These are phyloP conservation scores for Aurantiochytrium sp. DNA, from an alignment of 108 stramenopile genomes.

Conservation along the genomic window DNA sequence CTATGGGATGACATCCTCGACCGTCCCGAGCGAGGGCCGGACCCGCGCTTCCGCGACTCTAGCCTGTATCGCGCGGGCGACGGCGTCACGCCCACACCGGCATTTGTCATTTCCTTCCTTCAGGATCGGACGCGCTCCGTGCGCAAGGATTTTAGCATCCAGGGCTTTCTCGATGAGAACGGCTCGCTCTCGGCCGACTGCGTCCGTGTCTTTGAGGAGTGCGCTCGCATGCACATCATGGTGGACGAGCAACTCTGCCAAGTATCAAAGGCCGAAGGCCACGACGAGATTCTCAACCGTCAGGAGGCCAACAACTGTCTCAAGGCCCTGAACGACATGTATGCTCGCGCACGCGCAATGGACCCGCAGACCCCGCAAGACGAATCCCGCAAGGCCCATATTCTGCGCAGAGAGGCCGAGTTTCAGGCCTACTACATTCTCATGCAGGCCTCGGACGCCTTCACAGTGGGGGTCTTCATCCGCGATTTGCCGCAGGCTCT, in stretches of 20 bases:
- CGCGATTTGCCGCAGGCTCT: background rate
- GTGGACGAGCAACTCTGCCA: background rate
- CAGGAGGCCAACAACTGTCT: background rate
- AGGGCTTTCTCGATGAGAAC: conserved; percentile 5
- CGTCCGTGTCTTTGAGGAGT: background rate
- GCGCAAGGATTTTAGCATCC: conserved; percentile 1
- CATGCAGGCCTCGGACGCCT: background rate
- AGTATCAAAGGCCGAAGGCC: background rate
- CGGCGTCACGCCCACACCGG: background rate
- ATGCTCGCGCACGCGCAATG: background rate
- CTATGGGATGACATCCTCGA: conserved; percentile 13
- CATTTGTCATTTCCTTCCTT: background rate
- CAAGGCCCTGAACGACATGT: background rate
- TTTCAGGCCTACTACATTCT: background rate
- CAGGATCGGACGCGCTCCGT: conserved; percentile 24
- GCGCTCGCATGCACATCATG: conserved; percentile 31
- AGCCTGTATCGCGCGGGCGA: background rate
- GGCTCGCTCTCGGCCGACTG: background rate
- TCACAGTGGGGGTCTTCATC: background rate
- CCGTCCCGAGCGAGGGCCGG: background rate
- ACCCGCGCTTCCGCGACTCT: conserved; percentile 11
- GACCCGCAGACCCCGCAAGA: background rate
- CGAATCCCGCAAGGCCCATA: background rate
- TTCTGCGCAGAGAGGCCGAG: conserved; percentile 11
- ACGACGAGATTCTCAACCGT: background rate